A percentile compares a stretch with the other conserved stretches of the same genome.
Conservation (phyloP, 805 yeast genomes). For the Candida insectorum region DNA sequence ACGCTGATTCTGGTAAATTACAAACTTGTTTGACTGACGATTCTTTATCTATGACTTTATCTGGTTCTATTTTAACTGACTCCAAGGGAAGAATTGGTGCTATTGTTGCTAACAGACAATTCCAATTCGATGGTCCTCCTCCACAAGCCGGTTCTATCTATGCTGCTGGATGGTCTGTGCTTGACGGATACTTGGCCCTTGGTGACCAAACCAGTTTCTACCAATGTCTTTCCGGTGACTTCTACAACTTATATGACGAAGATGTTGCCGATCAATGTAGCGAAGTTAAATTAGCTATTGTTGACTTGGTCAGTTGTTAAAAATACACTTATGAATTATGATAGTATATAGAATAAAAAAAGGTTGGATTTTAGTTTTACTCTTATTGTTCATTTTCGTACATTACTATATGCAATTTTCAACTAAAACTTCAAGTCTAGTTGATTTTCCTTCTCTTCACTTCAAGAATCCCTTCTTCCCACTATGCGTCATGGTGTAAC, state of each 20-base stretch:
- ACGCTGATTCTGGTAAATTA: constrained; percentile 15
- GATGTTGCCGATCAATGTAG: constrained; percentile 15
- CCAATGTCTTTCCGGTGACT: constrained; percentile 73
- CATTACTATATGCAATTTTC: not conserved
- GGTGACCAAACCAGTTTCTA: constrained; percentile 61
- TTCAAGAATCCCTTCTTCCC: constrained; percentile 4
- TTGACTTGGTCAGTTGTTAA: constrained; percentile 12
- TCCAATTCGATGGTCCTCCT: constrained; percentile 75
- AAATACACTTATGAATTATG: not conserved
- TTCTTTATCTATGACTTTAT: constrained; percentile 55
- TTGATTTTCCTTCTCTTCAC: not conserved
- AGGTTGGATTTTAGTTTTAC: not conserved
- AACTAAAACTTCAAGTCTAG: not conserved
- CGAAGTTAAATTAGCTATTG: constrained; percentile 45
- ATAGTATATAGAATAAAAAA: constrained; percentile 1
- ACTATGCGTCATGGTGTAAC: constrained; percentile 46
- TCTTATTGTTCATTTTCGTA: not conserved
- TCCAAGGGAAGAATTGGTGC: constrained; percentile 67
- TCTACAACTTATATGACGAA: constrained; percentile 76
- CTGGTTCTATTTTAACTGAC: constrained; percentile 52
- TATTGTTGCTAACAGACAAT: constrained; percentile 77
- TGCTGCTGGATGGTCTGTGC: constrained; percentile 60
- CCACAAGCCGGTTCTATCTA: constrained; percentile 73
- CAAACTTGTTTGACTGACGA: constrained; percentile 43
- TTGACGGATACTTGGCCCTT: constrained; percentile 45